These are phyloP conservation scores for Xylariaceae sp. DNA, from an alignment of 2,329 filamentous ascomycete genomes.

Conservation along the genomic window DNA sequence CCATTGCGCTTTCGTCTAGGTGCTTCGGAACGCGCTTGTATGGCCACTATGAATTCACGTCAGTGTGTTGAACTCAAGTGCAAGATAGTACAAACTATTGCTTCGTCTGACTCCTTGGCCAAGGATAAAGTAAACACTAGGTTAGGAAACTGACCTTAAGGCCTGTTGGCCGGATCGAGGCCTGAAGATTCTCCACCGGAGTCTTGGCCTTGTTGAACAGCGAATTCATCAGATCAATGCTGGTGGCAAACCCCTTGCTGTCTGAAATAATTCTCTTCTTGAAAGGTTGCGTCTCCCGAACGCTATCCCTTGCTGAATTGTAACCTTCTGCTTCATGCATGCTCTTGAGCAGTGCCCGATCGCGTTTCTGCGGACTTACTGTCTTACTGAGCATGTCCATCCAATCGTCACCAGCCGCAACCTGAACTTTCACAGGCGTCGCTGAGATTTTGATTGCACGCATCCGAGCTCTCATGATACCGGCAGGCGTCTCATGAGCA, in stretches of 20 bases:
- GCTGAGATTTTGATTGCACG: slow-evolving; percentile 56
- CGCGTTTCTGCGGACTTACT: slow-evolving; percentile 87
- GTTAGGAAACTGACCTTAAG: slow-evolving; percentile 74
- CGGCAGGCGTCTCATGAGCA: slow-evolving; percentile 51
- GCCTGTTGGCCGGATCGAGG: slow-evolving; percentile 53
- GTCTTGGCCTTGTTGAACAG: slow-evolving; percentile 71
- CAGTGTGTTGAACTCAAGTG: slow-evolving; percentile 35
- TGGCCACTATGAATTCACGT: slow-evolving; percentile 64
- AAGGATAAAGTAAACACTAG: slow-evolving; percentile 14
- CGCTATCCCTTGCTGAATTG: slow-evolving; percentile 35
- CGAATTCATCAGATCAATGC: slow-evolving; percentile 95
- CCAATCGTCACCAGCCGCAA: slow-evolving; percentile 77
- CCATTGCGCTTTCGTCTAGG: slow-evolving; percentile 56
- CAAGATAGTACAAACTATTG: slow-evolving; percentile 25
- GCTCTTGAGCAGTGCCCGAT: slow-evolving; percentile 65
- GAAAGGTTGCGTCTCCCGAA: slow-evolving; percentile 29
- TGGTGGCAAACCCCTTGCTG: slow-evolving; percentile 70
- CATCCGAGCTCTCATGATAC: slow-evolving; percentile 59
- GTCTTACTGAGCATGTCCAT: slow-evolving; percentile 89
- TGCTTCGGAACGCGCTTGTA: slow-evolving; percentile 73
- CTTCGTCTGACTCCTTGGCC: slow-evolving; percentile 4
- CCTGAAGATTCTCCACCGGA: slow-evolving; percentile 49
- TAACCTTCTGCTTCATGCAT: slow-evolving; percentile 57
- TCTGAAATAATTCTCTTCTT: slow-evolving; percentile 38
- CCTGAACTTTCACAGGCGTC: slow-evolving; percentile 54